Evolutionary conservation across 306 rosid species (phyloP), one percentile per base, ranked within the genome.

Genomic region (Citrullus mucosospermus): DNA sequence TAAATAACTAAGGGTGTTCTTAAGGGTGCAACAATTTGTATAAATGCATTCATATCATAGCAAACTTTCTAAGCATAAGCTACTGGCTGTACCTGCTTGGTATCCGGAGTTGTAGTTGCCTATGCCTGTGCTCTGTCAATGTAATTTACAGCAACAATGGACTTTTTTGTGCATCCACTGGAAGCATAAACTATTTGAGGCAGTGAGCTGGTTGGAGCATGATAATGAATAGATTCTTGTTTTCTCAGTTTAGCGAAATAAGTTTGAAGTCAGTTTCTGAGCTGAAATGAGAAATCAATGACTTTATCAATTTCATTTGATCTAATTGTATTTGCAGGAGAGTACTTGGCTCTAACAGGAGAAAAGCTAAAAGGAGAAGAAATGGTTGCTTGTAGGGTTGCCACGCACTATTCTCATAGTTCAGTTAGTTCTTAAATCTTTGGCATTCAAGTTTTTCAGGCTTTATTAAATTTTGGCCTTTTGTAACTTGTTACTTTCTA

Each of bases 351-450:
- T 81, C 85, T 95, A 36, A 92, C 97, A 9, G 97, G 98, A 79
- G 93, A 83, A 75, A 95, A 89, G 68, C 96, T 91, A 78, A 87
- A 80, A 20, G 97, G 97, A 81, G 88, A 74, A 62, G 97, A 95
- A 85, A 92, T 95, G 97, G 46, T 86, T 83, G 82, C 92, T 51
- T 91, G 96, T 81, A 97, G 97, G 70, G 96, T 92, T 84, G 98
- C 97, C 20, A 95, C 97, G 8, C 98, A 95, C 81, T 92, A 95
- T 82, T 78, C 89, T 20, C 86, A 81, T 86, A 84, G 76, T 81
- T 82, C 88, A 83, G 95, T 94, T 94, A 84, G 77, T 88, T 88
- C 81, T 71, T 73, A 46, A 71, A 28, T 54, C 51, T 72, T 32
- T 22, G 58, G 44, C 67, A 17, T 58, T 18, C 48, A 41, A 22